phyloP scores from a whole-genome alignment of 169 alveolate species.

The Plasmodium gonderi region DNA sequence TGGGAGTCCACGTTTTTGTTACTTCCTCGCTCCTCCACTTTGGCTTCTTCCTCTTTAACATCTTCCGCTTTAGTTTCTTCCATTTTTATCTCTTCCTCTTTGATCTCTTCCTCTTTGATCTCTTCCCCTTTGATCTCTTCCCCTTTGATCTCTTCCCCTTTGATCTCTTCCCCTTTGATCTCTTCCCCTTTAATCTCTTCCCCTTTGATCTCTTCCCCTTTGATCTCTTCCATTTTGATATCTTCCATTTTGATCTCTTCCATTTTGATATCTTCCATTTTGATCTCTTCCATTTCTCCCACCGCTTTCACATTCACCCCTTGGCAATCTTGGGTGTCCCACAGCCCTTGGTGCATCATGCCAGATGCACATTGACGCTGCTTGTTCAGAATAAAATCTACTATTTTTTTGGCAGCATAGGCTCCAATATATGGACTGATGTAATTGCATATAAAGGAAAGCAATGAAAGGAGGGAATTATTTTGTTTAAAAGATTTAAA shows the following conservation, averaged over 20 bases:
- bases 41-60: not conserved
- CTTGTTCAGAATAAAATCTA: slow-evolving; percentile 27
- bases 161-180: not conserved
- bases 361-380: not conserved
- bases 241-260: not conserved
- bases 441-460: slow-evolving; percentile 61
- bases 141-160: not conserved
- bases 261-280: not conserved
- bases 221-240: not conserved
- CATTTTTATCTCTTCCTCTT: not conserved
- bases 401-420: slow-evolving; percentile 70
- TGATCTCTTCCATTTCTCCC: not conserved
- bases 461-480: slow-evolving; percentile 41
- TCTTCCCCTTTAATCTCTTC: not conserved
- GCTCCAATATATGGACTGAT: slow-evolving; percentile 71
- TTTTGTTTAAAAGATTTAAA: slow-evolving; percentile 46
- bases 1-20: too few species aligned
- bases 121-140: not conserved
- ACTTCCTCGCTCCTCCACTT: too few species aligned
- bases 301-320: not conserved
- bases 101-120: not conserved
- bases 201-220: not conserved
- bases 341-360: too few species aligned
- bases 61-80: not conserved
- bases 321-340: too few species aligned